Evolutionary conservation across 2,329 filamentous ascomycete species (phyloP).

Genomic region (Pseudogymnoascus sp.): DNA sequence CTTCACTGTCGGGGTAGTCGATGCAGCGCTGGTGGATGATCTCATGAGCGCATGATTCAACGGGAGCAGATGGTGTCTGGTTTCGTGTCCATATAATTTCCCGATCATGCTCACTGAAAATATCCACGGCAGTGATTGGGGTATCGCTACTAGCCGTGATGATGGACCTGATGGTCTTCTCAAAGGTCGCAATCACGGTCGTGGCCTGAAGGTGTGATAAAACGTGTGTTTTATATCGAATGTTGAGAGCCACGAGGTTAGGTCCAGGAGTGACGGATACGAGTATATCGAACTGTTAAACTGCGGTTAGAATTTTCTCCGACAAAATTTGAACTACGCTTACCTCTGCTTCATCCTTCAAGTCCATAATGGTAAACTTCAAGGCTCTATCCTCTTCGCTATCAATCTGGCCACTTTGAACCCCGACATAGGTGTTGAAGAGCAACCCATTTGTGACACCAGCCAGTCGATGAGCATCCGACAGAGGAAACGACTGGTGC

Average conservation of each 20-base stretch:
- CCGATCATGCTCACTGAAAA: not conserved
- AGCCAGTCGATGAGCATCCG: conserved; percentile 30
- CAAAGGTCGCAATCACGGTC: not conserved
- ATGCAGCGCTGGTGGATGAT: not conserved
- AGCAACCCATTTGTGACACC: conserved; percentile 13
- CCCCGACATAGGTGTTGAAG: conserved; percentile 19
- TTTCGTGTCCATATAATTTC: not conserved
- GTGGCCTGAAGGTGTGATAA: not conserved
- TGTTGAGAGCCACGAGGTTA: not conserved
- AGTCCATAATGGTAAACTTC: not conserved
- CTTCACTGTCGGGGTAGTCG: not conserved
- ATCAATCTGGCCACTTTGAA: not conserved
- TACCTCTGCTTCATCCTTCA: not conserved
- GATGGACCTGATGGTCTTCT: not conserved
- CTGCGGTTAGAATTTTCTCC: not conserved
- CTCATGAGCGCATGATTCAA: not conserved
- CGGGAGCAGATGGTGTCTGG: not conserved
- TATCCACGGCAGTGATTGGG: not conserved
- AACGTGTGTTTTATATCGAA: not conserved
- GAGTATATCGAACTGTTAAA: not conserved
- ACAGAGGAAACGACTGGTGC: conserved; percentile 35
- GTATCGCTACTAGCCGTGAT: not conserved
- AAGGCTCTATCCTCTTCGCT: not conserved
- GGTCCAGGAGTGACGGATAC: not conserved
- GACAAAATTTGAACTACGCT: not conserved